Conservation (phyloP, 306 rosid genomes). For the Astragalus membranaceus region DNA sequence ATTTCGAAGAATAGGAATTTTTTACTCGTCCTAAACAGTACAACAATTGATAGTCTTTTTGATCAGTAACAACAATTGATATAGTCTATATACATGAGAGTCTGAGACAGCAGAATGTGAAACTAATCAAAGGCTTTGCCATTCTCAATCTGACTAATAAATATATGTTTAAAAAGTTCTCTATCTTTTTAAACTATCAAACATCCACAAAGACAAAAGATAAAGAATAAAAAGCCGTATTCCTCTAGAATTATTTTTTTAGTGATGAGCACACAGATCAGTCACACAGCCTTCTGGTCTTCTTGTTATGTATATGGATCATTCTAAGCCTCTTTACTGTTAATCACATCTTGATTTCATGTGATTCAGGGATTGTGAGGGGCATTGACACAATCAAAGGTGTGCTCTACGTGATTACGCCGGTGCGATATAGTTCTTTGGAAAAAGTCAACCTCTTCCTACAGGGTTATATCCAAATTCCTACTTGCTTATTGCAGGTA, state of each 20-base stretch:
- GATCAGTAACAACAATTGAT: too few species aligned
- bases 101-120: too few species aligned
- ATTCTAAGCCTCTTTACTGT: slow-evolving; percentile 6
- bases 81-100: too few species aligned
- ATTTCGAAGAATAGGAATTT: too few species aligned
- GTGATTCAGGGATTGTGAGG: slow-evolving; percentile 79
- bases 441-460: slow-evolving; percentile 71
- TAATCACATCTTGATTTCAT: slow-evolving; percentile 16
- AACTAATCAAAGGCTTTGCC: too few species aligned
- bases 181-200: not conserved
- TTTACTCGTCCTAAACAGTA: too few species aligned
- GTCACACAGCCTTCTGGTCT: not conserved
- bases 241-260: not conserved
- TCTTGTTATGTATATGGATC: slow-evolving; percentile 1
- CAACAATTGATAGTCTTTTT: too few species aligned
- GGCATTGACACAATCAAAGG: slow-evolving; percentile 72
- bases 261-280: not conserved
- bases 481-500: slow-evolving; percentile 78
- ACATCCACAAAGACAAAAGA: not conserved
- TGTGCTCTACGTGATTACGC: slow-evolving; percentile 70
- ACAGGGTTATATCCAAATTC: slow-evolving; percentile 81
- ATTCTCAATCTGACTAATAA: too few species aligned
- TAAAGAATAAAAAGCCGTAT: not conserved
- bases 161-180: too few species aligned
- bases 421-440: slow-evolving; percentile 67